Percentiles rank a stretch among this genome's conserved stretches.
These are phyloP conservation scores for Populus pruinosa DNA, from an alignment of 345 rosid genomes.

Conservation along the genomic window DNA sequence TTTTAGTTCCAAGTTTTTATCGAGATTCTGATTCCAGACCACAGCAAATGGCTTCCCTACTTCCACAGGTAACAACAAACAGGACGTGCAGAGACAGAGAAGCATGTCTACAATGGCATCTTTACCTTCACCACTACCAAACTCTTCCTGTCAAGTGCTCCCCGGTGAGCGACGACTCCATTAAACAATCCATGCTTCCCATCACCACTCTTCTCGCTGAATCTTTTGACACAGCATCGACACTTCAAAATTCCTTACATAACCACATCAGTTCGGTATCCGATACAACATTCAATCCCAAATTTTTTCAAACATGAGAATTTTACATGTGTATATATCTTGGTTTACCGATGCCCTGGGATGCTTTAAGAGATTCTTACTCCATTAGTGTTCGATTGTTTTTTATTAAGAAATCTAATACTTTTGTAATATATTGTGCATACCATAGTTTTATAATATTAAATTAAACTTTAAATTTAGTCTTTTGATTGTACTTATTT, in stretches of 20 bases:
- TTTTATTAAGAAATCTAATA: too few species aligned
- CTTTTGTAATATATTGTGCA: too few species aligned
- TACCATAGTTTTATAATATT: too few species aligned
- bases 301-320: too few species aligned
- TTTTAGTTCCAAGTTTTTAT: slow-evolving; percentile 4
- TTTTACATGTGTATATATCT: too few species aligned
- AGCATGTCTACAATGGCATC: neutral
- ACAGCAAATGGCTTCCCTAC: neutral
- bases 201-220: neutral
- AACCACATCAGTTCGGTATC: too few species aligned
- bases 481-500: too few species aligned
- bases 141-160: neutral
- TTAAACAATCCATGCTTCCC: neutral
- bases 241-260: neutral
- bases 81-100: neutral
- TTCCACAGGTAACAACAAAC: neutral
- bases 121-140: neutral
- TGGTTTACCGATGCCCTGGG: too few species aligned
- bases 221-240: neutral
- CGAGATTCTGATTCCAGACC: slow-evolving; percentile 4
- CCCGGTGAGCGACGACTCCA: neutral
- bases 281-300: too few species aligned
- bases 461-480: too few species aligned
- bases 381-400: too few species aligned
- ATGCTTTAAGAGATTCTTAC: too few species aligned